A percentile compares a stretch with the other conserved stretches of the same genome.
Conservation (phyloP, 1,284 basidiomycete species). For the Ustilago xerochloae region DNA sequence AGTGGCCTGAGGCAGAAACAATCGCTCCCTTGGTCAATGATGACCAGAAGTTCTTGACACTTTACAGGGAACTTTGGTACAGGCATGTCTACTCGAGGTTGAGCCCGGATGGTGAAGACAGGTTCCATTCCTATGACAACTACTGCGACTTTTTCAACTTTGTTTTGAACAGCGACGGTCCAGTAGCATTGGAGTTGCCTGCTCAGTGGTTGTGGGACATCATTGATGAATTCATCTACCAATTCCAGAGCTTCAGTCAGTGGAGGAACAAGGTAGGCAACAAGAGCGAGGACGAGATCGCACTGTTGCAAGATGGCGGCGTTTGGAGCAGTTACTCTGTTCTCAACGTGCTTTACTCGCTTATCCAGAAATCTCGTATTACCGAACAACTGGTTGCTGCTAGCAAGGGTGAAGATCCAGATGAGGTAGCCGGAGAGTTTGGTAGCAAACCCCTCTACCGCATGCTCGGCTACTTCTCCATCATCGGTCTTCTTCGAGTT, state of each 20-base stretch:
- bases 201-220: slow-evolving; percentile 99
- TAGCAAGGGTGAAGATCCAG: slow-evolving; percentile 80
- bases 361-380: slow-evolving; percentile 95
- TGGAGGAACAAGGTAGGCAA: slow-evolving; percentile 81
- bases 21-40: slow-evolving; percentile 84
- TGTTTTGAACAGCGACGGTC: slow-evolving; percentile 87
- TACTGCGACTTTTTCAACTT: slow-evolving; percentile 99
- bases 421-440: slow-evolving; percentile 88
- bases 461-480: slow-evolving; percentile 93
- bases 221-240: slow-evolving; percentile 99
- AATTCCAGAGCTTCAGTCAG: slow-evolving; percentile 92
- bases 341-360: slow-evolving; percentile 94
- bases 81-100: slow-evolving; percentile 92
- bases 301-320: slow-evolving; percentile 63
- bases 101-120: slow-evolving; percentile 93
- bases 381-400: slow-evolving; percentile 90
- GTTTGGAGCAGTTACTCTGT: slow-evolving; percentile 97
- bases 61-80: slow-evolving; percentile 95
- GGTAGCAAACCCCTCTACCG: slow-evolving; percentile 89
- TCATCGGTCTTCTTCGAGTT: slow-evolving; percentile 93
- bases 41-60: slow-evolving; percentile 79
- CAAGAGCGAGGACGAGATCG: slow-evolving; percentile 86
- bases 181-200: slow-evolving; percentile 88
- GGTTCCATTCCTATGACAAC: slow-evolving; percentile 98
- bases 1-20: slow-evolving; percentile 97